Percentiles rank a stretch among this genome's conserved stretches.
These are phyloP conservation scores for Podospora fimiseda DNA, from an alignment of 495 filamentous ascomycete species.

Conservation along the genomic window DNA sequence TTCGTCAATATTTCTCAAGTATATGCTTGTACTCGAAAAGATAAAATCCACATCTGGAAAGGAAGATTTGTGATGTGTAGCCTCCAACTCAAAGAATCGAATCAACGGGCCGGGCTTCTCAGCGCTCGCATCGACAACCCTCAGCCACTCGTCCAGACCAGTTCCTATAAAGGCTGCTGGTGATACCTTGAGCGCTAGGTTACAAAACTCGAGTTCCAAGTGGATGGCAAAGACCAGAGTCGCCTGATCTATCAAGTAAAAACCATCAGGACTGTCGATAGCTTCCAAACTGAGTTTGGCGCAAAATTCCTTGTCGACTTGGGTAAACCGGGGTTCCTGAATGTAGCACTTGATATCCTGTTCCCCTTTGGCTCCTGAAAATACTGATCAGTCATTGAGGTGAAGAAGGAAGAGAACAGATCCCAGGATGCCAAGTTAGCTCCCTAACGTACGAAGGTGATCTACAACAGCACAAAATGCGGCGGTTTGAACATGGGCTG, in stretches of 20 bases:
- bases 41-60: slow-evolving; percentile 36
- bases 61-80: slow-evolving; percentile 20
- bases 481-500: slow-evolving; percentile 51
- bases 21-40: slow-evolving; percentile 36
- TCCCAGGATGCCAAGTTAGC: no score
- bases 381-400: not conserved
- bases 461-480: slow-evolving; percentile 52
- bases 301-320: slow-evolving; percentile 54
- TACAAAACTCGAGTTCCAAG: slow-evolving; percentile 45
- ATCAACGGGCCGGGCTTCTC: not conserved
- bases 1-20: slow-evolving; percentile 20
- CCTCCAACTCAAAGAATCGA: slow-evolving; percentile 25
- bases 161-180: slow-evolving; percentile 42
- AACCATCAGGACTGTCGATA: slow-evolving; percentile 51
- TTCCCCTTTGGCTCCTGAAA: slow-evolving; percentile 12
- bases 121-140: slow-evolving; percentile 19
- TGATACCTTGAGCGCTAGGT: slow-evolving; percentile 26
- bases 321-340: slow-evolving; percentile 68
- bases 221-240: slow-evolving; percentile 55
- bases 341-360: slow-evolving; percentile 42
- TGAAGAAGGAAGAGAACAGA: not conserved
- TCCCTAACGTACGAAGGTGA: slow-evolving; percentile 31
- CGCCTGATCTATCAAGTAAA: slow-evolving; percentile 42
- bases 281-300: slow-evolving; percentile 44
- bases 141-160: slow-evolving; percentile 32